Base-by-base conservation (phyloP, 2,329 filamentous ascomycete genomes). In the Aspergillus sclerotialis region DNA sequence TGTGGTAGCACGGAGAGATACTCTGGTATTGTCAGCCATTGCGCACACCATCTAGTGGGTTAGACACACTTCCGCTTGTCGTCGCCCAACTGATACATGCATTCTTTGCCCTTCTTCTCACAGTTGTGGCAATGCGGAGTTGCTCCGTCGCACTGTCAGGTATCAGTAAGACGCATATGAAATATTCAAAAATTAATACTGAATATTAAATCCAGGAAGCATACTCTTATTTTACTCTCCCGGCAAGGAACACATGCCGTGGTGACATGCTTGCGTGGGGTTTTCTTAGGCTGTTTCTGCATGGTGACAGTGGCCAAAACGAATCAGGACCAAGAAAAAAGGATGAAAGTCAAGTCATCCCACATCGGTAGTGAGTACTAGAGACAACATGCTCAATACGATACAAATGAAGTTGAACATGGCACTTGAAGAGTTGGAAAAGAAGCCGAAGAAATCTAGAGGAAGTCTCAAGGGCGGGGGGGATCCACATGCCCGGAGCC, bases 181-280 rank as follows among this genome's bases (percentile, higher is more conserved):
- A 23, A 33, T 24, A 33, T 26, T 28, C 13, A 17, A 7, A 30
- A 9, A 3, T 8, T n/a, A 39, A 37, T 33, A 33, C 35, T 9
- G 16, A 21, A 18, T 32, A 30, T 31, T 39, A 36, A 26, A 19
- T 16, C 11, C 27, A 21, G 19, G 25, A 10, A 33, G 36, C 55
- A 37, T 52, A 65, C 63, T 44, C 63, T 60, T 40, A 67, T 61
- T 32, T 67, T 67, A 42, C 64, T 67, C 44, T 67, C 64, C 15
- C 64, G 60, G 39, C 64, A 67, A 15, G 61, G 60, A 18, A 66
- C 62, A 36, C 64, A 67, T 7, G 63, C 64, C 2, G 63, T 67
- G 2, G 64, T 67, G 43, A 66, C 60, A 42, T 67, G 63, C 42
- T 64, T 66, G 33, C 64, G 55, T 13, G 52, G 53, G 7, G 49